Percentiles rank a stretch among this genome's conserved stretches.
Evolutionary conservation across 202 grass and related monocot species (phyloP).

Genomic region (Elaeis oleifera): DNA sequence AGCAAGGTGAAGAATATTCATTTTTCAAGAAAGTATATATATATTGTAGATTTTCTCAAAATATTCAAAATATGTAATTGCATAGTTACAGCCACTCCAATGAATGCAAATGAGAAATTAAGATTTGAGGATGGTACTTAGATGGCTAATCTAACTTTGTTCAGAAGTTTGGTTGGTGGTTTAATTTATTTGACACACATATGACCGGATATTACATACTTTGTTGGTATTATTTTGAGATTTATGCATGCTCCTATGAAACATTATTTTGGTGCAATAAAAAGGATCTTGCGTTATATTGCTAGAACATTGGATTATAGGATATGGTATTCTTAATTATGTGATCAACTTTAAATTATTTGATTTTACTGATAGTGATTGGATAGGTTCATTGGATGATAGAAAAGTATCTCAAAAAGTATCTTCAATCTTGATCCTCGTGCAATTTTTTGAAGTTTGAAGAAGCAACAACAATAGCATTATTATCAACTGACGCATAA

Average conservation of each 20-base stretch:
- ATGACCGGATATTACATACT: too few relatives aligned
- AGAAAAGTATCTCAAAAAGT: not conserved
- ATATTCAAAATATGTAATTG: not conserved
- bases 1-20: conserved; percentile 2
- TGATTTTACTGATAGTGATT: not conserved
- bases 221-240: too few relatives aligned
- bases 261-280: too few relatives aligned
- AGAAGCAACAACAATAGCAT: not conserved
- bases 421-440: not conserved
- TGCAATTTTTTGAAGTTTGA: not conserved
- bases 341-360: too few relatives aligned
- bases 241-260: too few relatives aligned
- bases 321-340: too few relatives aligned
- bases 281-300: not conserved
- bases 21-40: not conserved
- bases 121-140: not conserved
- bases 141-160: too few relatives aligned
- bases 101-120: not conserved
- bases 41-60: too few relatives aligned
- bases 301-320: not conserved
- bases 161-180: too few relatives aligned
- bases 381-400: not conserved
- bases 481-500: not conserved
- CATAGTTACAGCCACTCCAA: not conserved
- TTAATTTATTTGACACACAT: too few relatives aligned